A percentile compares a stretch with the other conserved stretches of the same genome.
Conservation (phyloP, 345 rosid genomes). For the Pistacia atlantica region DNA sequence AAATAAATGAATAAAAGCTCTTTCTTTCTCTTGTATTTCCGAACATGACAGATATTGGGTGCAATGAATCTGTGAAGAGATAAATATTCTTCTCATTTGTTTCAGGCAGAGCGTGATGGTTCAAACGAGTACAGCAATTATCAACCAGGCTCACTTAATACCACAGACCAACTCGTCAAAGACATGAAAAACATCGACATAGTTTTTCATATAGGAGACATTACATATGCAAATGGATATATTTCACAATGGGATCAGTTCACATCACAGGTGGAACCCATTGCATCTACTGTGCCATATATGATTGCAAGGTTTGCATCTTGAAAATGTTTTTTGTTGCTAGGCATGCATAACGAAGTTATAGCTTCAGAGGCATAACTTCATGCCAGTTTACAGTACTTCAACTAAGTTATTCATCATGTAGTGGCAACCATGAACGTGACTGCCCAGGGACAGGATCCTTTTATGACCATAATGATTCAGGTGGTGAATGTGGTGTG, state of each 20-base stretch:
- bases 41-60: no score
- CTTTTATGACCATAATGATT: conserved; percentile 47
- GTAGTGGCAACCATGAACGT: conserved; percentile 45
- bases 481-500: conserved; percentile 76
- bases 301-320: conserved; percentile 43
- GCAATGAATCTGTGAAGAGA: background rate
- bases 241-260: conserved; percentile 54
- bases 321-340: background rate
- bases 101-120: conserved; percentile 51
- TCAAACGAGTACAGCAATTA: conserved; percentile 43
- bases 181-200: conserved; percentile 34
- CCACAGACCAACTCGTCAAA: conserved; percentile 41
- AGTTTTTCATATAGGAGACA: conserved; percentile 47
- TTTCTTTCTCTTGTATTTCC: no score
- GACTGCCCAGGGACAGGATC: conserved; percentile 45
- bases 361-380: background rate
- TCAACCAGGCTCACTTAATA: conserved; percentile 49
- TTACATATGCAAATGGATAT: conserved; percentile 46
- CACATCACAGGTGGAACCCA: conserved; percentile 45
- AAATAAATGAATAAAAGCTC: background rate
- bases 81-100: background rate
- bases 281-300: conserved; percentile 40
- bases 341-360: background rate
- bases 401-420: background rate
- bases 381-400: background rate